A percentile compares a stretch with the other conserved stretches of the same genome.
Evolutionary conservation across 1,284 basidiomycete genomes (phyloP).

Genomic region (Cryptococcus sp.): DNA sequence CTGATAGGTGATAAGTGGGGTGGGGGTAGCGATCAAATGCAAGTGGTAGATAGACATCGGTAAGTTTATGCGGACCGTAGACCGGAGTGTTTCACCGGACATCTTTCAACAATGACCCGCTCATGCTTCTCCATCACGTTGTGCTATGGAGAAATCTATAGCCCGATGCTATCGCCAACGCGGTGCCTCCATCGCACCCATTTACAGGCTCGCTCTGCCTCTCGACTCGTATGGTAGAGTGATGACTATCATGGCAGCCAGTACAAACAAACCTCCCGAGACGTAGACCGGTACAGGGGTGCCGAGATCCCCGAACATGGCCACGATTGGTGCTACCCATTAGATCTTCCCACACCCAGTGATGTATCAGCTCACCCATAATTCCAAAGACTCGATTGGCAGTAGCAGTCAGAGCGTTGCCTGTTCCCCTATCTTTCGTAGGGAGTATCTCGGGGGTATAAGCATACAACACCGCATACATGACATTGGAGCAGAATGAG

Average conservation of each 20-base stretch:
- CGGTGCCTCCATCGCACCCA: too few species aligned
- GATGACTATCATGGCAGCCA: slow-evolving; percentile 59
- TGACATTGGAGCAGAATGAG: slow-evolving; percentile 49
- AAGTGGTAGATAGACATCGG: too few species aligned
- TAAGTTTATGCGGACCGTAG: too few species aligned
- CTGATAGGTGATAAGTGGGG: too few species aligned
- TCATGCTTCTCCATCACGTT: too few species aligned
- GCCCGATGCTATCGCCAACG: too few species aligned
- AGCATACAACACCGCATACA: slow-evolving; percentile 39
- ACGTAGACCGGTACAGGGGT: slow-evolving; percentile 68
- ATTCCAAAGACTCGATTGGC: slow-evolving; percentile 58
- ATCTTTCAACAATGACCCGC: too few species aligned
- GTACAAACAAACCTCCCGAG: slow-evolving; percentile 61
- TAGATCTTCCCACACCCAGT: not conserved
- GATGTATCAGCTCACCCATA: slow-evolving; percentile 20
- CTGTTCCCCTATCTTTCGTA: slow-evolving; percentile 61
- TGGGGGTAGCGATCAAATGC: too few species aligned
- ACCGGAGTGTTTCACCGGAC: too few species aligned
- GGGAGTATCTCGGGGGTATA: slow-evolving; percentile 66
- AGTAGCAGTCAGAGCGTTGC: slow-evolving; percentile 58
- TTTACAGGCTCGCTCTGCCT: slow-evolving; percentile 52
- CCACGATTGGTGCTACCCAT: slow-evolving; percentile 27
- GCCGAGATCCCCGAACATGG: slow-evolving; percentile 23
- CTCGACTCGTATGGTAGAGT: slow-evolving; percentile 67
- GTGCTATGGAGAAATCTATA: too few species aligned